Percentiles rank a stretch among this genome's conserved stretches.
Conservation (phyloP, 179 eudicot species). For the Drosera spatulata region DNA sequence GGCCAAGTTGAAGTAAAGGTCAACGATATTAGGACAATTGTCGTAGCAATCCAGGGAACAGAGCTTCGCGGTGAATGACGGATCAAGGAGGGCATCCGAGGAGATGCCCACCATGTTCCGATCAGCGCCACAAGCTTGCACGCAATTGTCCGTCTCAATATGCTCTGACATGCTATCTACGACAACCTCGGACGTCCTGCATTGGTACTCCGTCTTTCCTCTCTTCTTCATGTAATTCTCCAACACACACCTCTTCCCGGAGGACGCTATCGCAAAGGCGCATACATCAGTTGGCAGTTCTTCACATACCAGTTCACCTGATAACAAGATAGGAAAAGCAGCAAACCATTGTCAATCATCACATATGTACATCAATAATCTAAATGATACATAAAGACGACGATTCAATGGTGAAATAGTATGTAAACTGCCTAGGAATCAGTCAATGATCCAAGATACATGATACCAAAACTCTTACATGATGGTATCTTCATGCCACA, state of each 20-base stretch:
- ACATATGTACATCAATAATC: no score
- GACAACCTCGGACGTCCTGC: constrained; percentile 49
- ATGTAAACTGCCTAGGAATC: background rate
- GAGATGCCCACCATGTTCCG: constrained; percentile 48
- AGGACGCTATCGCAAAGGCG: constrained; percentile 40
- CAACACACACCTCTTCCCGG: constrained; percentile 50
- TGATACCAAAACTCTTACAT: no score
- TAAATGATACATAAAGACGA: no score
- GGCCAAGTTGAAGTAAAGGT: constrained; percentile 56
- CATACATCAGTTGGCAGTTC: constrained; percentile 38
- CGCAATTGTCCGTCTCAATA: constrained; percentile 53
- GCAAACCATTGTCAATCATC: no score
- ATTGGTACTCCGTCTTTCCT: constrained; percentile 32
- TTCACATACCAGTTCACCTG: constrained; percentile 45
- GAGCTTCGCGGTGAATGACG: constrained; percentile 34
- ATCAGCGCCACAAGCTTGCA: constrained; percentile 47
- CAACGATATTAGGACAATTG: constrained; percentile 50
- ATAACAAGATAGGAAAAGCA: background rate
- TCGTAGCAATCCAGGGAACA: constrained; percentile 45
- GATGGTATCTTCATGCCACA: no score
- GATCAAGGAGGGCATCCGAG: constrained; percentile 44
- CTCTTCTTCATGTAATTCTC: constrained; percentile 24
- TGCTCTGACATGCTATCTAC: constrained; percentile 38
- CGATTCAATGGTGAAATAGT: background rate
- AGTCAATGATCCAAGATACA: background rate